Conservation (phyloP, 2,329 filamentous ascomycete species). For the Endocalyx cinctus region DNA sequence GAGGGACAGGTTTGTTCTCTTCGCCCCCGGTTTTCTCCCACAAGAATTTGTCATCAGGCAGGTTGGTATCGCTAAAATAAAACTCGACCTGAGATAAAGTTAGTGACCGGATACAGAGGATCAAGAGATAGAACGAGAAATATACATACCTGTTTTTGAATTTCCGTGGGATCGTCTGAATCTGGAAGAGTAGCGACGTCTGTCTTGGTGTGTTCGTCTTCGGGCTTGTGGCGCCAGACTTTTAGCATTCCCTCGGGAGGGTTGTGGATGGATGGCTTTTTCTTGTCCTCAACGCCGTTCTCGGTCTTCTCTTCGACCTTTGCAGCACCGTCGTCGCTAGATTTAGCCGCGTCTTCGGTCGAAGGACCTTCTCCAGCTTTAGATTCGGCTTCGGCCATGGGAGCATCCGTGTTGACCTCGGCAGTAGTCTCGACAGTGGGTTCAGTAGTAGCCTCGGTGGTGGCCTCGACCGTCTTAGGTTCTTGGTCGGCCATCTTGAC, state of each 20-base stretch:
- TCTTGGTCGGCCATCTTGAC: constrained; percentile 31
- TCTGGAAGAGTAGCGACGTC: constrained; percentile 64
- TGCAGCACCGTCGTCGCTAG: constrained; percentile 13
- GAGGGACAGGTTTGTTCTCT: constrained; percentile 74
- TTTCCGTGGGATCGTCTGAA: constrained; percentile 72
- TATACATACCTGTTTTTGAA: constrained; percentile 70
- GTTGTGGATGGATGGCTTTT: constrained; percentile 8
- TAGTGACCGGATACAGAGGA: too few relatives aligned
- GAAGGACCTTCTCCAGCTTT: background rate
- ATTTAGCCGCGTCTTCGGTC: constrained; percentile 1
- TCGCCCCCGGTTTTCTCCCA: constrained; percentile 72
- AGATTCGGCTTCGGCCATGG: constrained; percentile 2
- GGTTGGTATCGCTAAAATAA: constrained; percentile 48
- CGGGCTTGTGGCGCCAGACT: constrained; percentile 38
- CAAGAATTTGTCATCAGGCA: constrained; percentile 84
- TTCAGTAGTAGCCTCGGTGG: constrained; percentile 7
- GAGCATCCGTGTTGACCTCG: constrained; percentile 1
- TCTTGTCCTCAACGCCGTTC: background rate
- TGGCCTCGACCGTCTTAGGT: constrained; percentile 33
- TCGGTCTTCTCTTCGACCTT: constrained; percentile 17
- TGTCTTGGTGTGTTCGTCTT: constrained; percentile 53
- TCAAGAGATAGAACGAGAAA: constrained; percentile 1
- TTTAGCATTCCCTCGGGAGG: constrained; percentile 34
- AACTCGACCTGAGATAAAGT: constrained; percentile 39
- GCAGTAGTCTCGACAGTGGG: background rate